Base-by-base conservation (phyloP, 75 land plant species). In the Gnetum montanum region DNA sequence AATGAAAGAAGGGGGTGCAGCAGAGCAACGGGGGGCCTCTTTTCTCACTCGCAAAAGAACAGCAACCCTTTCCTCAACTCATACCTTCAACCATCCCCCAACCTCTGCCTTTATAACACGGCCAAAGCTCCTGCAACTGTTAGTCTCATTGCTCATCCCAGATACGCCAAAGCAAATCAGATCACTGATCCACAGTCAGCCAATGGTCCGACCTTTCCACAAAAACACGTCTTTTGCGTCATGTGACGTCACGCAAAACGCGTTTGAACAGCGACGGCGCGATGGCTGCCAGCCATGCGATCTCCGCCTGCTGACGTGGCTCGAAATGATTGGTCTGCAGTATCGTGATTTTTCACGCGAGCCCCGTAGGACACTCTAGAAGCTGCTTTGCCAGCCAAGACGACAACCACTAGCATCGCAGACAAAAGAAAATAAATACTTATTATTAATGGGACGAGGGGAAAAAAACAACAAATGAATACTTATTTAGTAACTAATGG, bases 1-100 rank as follows among this genome's bases (percentile, higher is more conserved):
- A 53, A 31, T 2, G 36, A 53, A 53, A 53, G 55, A 53, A 53
- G 55, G 6, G 55, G 55, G 55, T 31, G 19, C 16, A 15, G 34
- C 55, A 30, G 55, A 53, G 51, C 31, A 41, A 36, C 29, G 5
- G 55, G 55, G 55, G 31, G 3, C 8, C 4, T 20, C 37, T 53
- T 20, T 25, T 4, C 10, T 1, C 10, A 29, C 13, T 36, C 31
- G 31, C 12, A 53, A 53, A 52, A 16, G 1, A 16, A 23, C 22
- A 4, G 22, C 55, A 2, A 5, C 15, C 4, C 19, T 30, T 19
- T 31, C 55, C 16, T 30, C 55, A 53, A 34, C 34, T 36, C 22
- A 15, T 41, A 15, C 7, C 1, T 34, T 20, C n/a, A n/a, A 0
- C 26, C 29, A 6, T 8, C 54, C 37, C 20, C 7, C 55, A 20